These are phyloP conservation scores for Penicillium verhagenii DNA, from an alignment of 495 filamentous ascomycete genomes.

Conservation along the genomic window DNA sequence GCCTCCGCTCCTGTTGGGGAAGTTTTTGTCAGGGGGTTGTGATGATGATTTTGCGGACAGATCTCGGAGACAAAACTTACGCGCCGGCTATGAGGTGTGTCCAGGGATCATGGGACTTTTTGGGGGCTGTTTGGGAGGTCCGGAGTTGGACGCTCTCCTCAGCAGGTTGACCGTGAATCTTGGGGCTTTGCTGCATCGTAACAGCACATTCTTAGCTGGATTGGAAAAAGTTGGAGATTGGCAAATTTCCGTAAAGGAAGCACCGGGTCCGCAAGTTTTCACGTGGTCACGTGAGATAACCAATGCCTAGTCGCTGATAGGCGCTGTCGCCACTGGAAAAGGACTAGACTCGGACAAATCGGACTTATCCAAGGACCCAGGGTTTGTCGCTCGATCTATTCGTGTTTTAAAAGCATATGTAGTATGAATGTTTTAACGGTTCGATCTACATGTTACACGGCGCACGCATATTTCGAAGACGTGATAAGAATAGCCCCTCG, in stretches of 20 bases:
- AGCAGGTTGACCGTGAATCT: slow-evolving; percentile 17
- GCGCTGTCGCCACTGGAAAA: slow-evolving; percentile 7
- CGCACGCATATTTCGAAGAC: no score
- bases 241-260: slow-evolving; percentile 19
- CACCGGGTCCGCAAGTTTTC: slow-evolving; percentile 16
- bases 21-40: background rate
- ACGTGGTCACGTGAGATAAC: slow-evolving; percentile 24
- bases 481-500: no score
- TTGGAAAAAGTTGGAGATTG: background rate
- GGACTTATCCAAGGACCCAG: no score
- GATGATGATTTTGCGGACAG: slow-evolving; percentile 1
- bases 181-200: slow-evolving; percentile 21
- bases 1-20: slow-evolving; percentile 63
- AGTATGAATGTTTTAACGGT: no score
- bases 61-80: slow-evolving; percentile 49
- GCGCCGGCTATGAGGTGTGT: slow-evolving; percentile 85
- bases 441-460: no score
- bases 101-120: slow-evolving; percentile 49
- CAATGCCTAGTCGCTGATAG: slow-evolving; percentile 11
- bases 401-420: no score
- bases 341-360: no score
- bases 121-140: slow-evolving; percentile 8
- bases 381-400: no score
- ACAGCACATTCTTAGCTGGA: slow-evolving; percentile 14
- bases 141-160: slow-evolving; percentile 10